Evolutionary conservation across 2,329 filamentous ascomycete species (phyloP).

Genomic region (Ophiostoma australiae): DNA sequence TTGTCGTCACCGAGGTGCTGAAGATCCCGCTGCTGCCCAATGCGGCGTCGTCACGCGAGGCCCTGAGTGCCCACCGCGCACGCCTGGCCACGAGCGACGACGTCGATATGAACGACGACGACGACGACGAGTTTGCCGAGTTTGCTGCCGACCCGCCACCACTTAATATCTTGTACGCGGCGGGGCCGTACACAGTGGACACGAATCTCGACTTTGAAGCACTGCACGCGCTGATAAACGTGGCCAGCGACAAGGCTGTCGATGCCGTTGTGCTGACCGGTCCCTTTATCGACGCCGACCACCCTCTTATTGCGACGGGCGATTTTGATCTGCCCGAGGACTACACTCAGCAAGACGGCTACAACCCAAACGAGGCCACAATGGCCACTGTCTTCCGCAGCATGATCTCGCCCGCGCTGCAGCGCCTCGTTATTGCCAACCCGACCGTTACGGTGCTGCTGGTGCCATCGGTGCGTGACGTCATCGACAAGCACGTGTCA

Average conservation of each 20-base stretch:
- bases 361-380: slow-evolving; percentile 73
- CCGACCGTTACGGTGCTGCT: slow-evolving; percentile 77
- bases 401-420: slow-evolving; percentile 69
- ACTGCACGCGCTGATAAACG: slow-evolving; percentile 72
- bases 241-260: slow-evolving; percentile 67
- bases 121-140: background rate
- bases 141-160: slow-evolving; percentile 50
- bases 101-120: slow-evolving; percentile 50
- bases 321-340: slow-evolving; percentile 66
- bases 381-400: slow-evolving; percentile 78
- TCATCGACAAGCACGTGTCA: slow-evolving; percentile 74
- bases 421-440: slow-evolving; percentile 63
- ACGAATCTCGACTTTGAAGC: slow-evolving; percentile 89
- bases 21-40: slow-evolving; percentile 67
- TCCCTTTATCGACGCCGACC: slow-evolving; percentile 87
- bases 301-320: slow-evolving; percentile 76
- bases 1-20: slow-evolving; percentile 72
- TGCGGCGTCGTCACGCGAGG: slow-evolving; percentile 63
- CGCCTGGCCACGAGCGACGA: slow-evolving; percentile 61
- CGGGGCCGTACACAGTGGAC: slow-evolving; percentile 88
- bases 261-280: slow-evolving; percentile 78
- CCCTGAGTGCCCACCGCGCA: slow-evolving; percentile 64
- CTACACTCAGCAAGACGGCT: slow-evolving; percentile 17
- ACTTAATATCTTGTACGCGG: slow-evolving; percentile 69
- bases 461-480: slow-evolving; percentile 76